Base-by-base conservation (phyloP, 352 stramenopile genomes). In the Salisapilia sapeloensis region DNA sequence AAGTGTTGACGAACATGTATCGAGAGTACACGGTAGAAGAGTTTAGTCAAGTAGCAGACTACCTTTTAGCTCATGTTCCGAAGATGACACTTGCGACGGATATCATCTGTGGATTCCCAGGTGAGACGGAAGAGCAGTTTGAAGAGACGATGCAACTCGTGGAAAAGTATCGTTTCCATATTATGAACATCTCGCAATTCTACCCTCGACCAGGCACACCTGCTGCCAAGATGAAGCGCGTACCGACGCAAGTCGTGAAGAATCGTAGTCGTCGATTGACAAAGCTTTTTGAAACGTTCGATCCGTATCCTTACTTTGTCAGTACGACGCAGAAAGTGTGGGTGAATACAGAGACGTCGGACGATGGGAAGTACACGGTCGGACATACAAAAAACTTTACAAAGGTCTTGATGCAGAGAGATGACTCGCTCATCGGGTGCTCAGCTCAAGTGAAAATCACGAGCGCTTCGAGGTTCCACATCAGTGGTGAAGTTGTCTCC, bases 161-260 rank as follows among this genome's bases (percentile, higher is more conserved):
- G 11, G 55, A 77, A 27, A 64, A 90, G 23, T 94, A 95, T 43
- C 54, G 60, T 23, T 93, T 95, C 40, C 58, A 81, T 41, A 85
- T 94, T 38, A 77, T 91, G 49, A 95, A 96, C 48, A 95, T 95
- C 44, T 94, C 81, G 20, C 75, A 94, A 46, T 96, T 95, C 38
- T 96, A 95, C 49, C 79, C 83, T 22, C 74, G 84, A 1, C 83
- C 83, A 4, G 83, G 83, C 13, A 96, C 84, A 6, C 79, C 81
- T 0, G 84, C 83, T 4, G 84, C 84, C 4, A 83, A 80, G 36
- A 94, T 96, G 81, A 75, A 69, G 33, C 74, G 75, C 28, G 63
- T 95, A 14, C 53, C 62, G 6, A 93, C 76, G 1, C 63, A 87
- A 18, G 49, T 93, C 11, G 79, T 94, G 19, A 96, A 96, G 53